phyloP scores from a whole-genome alignment of 306 rosid genomes.

The Corylus avellana region DNA sequence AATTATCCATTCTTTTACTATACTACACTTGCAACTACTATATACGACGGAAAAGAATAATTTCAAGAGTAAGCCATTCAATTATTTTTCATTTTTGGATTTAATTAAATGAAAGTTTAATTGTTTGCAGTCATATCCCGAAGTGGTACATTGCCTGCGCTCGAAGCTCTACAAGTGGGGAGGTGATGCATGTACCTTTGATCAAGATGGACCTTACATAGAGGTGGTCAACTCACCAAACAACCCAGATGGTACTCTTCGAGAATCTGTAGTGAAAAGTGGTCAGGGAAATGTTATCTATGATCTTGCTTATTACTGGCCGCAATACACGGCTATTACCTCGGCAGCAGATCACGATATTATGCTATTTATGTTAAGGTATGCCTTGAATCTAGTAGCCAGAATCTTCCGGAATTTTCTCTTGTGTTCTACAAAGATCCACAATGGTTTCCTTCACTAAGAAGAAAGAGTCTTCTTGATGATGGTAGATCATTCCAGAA shows the following conservation, averaged over 20 bases:
- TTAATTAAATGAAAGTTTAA: not conserved
- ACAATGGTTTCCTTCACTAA: too few species aligned
- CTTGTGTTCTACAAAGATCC: too few species aligned
- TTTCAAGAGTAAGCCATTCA: too few species aligned
- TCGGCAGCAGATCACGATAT: constrained; percentile 52
- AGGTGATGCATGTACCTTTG: constrained; percentile 63
- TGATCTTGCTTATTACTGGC: constrained; percentile 92
- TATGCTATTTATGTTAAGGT: too few species aligned
- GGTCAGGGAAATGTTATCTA: constrained; percentile 45
- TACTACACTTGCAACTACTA: too few species aligned
- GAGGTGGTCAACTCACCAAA: constrained; percentile 77
- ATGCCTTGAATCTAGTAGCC: too few species aligned
- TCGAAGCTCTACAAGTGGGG: constrained; percentile 67
- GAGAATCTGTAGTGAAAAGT: constrained; percentile 42
- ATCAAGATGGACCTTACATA: constrained; percentile 57
- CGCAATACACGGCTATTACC: constrained; percentile 76
- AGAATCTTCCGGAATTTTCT: too few species aligned
- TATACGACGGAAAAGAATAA: too few species aligned
- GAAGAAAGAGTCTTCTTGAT: too few species aligned
- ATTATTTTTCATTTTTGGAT: too few species aligned
- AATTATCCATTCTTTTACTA: too few species aligned
- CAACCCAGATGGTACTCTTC: constrained; percentile 67
- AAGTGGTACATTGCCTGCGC: constrained; percentile 37
- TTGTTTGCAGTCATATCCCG: constrained; percentile 55
- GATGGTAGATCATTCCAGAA: too few species aligned